These are phyloP conservation scores for Colletotrichum tamarilloi DNA, from an alignment of 2,329 filamentous ascomycete species.

Conservation along the genomic window DNA sequence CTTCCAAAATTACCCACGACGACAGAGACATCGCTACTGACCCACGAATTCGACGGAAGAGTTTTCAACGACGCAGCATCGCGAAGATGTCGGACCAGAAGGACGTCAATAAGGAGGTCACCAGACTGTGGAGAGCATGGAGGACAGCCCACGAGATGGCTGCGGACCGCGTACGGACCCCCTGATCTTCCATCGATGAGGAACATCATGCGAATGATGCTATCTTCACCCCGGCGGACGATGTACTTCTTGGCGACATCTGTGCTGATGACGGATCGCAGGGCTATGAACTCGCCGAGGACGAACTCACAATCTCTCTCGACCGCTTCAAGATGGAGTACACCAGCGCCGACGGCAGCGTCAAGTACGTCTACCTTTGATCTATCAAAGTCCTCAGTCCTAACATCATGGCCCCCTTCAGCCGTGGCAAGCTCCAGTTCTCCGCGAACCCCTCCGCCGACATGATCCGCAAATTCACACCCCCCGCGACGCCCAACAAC, in stretches of 20 bases:
- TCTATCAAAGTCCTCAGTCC: not conserved
- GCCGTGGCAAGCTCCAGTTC: conserved; percentile 87
- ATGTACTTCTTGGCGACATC: not conserved
- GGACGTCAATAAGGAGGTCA: conserved; percentile 63
- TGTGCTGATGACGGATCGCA: conserved; percentile 51
- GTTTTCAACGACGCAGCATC: not conserved
- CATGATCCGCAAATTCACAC: conserved; percentile 88
- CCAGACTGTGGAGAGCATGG: conserved; percentile 92
- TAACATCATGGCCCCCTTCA: conserved; percentile 49
- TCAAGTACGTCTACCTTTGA: conserved; percentile 70
- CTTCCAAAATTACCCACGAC: not conserved
- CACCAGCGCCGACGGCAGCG: conserved; percentile 76
- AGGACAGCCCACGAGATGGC: conserved; percentile 96
- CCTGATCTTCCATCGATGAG: not conserved
- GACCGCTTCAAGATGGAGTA: conserved; percentile 83
- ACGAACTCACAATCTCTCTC: conserved; percentile 87
- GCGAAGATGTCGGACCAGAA: conserved; percentile 56
- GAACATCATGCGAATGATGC: too few relatives aligned
- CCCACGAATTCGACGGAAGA: not conserved
- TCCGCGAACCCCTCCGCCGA: conserved; percentile 84
- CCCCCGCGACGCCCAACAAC: conserved; percentile 74
- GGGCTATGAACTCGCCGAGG: conserved; percentile 93
- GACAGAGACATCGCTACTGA: not conserved
- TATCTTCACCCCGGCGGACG: not conserved
- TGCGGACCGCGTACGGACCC: conserved; percentile 78